Conservation (phyloP, 306 rosid species). For the Castanopsis chinensis region DNA sequence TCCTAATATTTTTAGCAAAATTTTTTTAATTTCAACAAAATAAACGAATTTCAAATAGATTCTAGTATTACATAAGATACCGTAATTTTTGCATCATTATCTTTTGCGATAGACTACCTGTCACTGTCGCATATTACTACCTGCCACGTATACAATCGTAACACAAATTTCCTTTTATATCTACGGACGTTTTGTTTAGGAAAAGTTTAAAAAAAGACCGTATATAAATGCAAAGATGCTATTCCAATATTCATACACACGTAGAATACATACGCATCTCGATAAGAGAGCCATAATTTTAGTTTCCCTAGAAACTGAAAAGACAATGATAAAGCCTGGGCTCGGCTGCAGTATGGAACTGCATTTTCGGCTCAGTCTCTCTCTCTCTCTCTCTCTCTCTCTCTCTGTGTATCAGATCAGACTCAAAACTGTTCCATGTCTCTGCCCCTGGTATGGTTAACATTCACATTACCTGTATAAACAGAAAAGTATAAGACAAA, state of each 20-base stretch:
- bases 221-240: no score
- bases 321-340: slow-evolving; percentile 27
- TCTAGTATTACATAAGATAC: no score
- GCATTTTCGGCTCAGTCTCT: slow-evolving; percentile 31
- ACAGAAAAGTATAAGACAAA: background rate
- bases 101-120: accelerated
- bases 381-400: slow-evolving; percentile 10
- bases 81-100: no score
- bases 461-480: slow-evolving; percentile 2
- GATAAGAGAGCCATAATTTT: slow-evolving; percentile 13
- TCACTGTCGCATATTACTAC: no score
- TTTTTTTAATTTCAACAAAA: no score
- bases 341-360: slow-evolving; percentile 36
- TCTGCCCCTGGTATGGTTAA: slow-evolving; percentile 2
- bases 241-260: no score
- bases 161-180: no score
- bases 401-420: background rate
- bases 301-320: slow-evolving; percentile 12
- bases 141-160: no score
- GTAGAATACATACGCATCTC: background rate
- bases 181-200: no score
- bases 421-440: background rate
- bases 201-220: no score
- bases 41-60: no score
- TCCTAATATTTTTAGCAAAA: no score